phyloP scores from a whole-genome alignment of 2,329 filamentous ascomycete genomes.

The Sphaerostilbella broomeana region DNA sequence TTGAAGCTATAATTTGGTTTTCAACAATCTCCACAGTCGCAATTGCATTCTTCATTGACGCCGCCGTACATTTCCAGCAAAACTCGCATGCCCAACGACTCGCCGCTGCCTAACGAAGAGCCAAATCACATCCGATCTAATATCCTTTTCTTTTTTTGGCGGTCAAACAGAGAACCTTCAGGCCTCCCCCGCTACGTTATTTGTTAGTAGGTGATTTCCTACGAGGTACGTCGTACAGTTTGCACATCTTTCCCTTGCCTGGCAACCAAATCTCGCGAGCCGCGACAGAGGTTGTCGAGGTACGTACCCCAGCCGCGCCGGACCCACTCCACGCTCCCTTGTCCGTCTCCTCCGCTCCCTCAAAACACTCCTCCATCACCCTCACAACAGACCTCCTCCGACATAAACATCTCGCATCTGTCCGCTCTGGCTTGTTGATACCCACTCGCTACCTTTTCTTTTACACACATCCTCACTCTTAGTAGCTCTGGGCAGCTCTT shows the following conservation, averaged over 20 bases:
- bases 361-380: conserved; percentile 33
- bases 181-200: no score
- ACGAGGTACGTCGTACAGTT: no score
- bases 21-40: no score
- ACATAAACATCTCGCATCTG: conserved; percentile 31
- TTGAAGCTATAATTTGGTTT: no score
- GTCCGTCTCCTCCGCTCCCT: conserved; percentile 25
- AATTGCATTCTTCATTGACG: no score
- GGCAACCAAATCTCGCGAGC: conserved; percentile 26
- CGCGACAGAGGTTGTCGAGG: conserved; percentile 23
- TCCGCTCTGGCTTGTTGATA: conserved; percentile 20
- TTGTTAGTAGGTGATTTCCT: no score
- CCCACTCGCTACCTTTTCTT: conserved; percentile 18
- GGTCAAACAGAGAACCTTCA: no score
- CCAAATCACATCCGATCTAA: no score
- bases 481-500: conserved; percentile 18
- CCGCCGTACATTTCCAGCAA: no score
- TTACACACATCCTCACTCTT: conserved; percentile 11
- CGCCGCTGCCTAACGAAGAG: no score
- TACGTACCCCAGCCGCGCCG: conserved; percentile 28
- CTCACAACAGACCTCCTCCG: conserved; percentile 25
- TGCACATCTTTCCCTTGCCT: conserved; percentile 19
- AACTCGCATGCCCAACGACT: no score
- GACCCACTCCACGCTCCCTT: conserved; percentile 25
- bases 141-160: no score